Base-by-base conservation (phyloP, 345 rosid species). In the Camelina hispida region DNA sequence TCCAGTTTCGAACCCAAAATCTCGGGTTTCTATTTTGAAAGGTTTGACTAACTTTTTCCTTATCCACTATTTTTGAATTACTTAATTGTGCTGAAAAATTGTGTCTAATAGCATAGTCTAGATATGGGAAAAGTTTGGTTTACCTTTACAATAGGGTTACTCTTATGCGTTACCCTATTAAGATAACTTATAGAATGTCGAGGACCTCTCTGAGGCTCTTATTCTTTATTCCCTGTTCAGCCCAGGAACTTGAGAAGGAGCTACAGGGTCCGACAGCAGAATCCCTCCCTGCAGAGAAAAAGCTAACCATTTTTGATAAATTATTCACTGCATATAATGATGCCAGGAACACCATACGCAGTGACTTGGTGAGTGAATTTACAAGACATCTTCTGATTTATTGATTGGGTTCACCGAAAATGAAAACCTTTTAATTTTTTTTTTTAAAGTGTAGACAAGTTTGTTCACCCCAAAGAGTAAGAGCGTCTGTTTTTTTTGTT, bases 211-310 rank as follows among this genome's bases (percentile, higher is more conserved):
- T 66, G 73, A 62, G 64, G 46, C 72, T 77, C 66, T 82, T 56
- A 34, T 77, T 59, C 54, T 51, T 66, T 16, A 44, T 66, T 25
- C 66, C 53, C 51, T 80, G 47, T 84, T 74, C 91, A 96, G 99
- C 99, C 32, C 98, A 96, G 81, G 99, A 96, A 63, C 83, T 91
- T 84, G 99, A 91, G 89, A 93, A 93, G 88, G 98, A 90, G 87
- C 80, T 96, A 82, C 82, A 85, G 62, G 96, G 96, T 68, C 86
- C 87, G 64, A 73, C 80, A 65, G 87, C 87, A 22, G 94, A 88
- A 78, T 86, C 89, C 40, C 82, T 87, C 53, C 75, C 97, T 73
- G 79, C 91, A 25, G 99, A 92, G 84, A 96, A 96, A 82, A 91
- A 77, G 83, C 83, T 96, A 48, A 72, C 68, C 48, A 78, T 85